These are phyloP conservation scores for Benincasa hispida DNA, from an alignment of 306 rosid genomes.

Conservation along the genomic window DNA sequence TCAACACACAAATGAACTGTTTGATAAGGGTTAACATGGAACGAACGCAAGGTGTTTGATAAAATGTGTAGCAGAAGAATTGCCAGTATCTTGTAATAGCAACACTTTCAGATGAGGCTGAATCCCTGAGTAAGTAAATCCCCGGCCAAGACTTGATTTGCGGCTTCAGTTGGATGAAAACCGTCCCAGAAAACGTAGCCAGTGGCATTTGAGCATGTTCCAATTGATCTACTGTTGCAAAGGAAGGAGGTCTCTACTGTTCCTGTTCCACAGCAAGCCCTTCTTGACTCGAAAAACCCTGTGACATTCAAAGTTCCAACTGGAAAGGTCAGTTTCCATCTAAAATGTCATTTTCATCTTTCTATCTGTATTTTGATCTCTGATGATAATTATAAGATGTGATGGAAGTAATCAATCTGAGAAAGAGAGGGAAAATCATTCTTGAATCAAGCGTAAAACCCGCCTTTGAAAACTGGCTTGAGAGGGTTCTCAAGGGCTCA, in stretches of 20 bases:
- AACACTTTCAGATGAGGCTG: constrained; percentile 17
- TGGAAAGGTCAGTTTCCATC: background rate
- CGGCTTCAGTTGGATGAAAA: constrained; percentile 50
- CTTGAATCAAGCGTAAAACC: background rate
- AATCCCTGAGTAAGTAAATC: constrained; percentile 36
- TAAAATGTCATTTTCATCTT: background rate
- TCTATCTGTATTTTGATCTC: background rate
- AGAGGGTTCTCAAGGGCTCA: background rate
- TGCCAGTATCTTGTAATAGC: background rate
- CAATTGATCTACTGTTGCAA: constrained; percentile 34
- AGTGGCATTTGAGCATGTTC: constrained; percentile 46
- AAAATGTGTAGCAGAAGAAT: background rate
- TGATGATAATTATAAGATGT: background rate
- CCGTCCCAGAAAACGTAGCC: constrained; percentile 58
- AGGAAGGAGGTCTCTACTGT: constrained; percentile 42
- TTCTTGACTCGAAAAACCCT: constrained; percentile 44
- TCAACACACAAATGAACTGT: background rate
- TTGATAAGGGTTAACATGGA: background rate
- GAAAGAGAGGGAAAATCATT: background rate
- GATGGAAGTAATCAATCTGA: background rate
- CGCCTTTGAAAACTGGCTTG: background rate
- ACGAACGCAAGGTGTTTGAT: background rate
- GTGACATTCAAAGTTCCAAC: constrained; percentile 1
- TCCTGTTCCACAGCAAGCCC: constrained; percentile 64
- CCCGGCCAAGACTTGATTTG: constrained; percentile 41